phyloP scores from a whole-genome alignment of 306 rosid genomes.

The Acacia acuminata region DNA sequence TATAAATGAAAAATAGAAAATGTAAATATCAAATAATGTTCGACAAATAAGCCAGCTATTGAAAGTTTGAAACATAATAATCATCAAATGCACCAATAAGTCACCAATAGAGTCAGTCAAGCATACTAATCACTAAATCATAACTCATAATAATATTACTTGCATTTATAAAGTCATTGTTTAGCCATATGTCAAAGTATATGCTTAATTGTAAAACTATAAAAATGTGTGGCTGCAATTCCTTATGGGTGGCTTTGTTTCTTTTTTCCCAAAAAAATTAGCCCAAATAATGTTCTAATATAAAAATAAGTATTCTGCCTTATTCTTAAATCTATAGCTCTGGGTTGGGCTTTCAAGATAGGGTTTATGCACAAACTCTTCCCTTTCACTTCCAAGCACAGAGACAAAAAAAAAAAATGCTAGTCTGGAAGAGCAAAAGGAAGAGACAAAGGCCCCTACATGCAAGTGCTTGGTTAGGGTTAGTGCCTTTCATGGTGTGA shows the following conservation, averaged over 20 bases:
- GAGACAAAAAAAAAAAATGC: not conserved
- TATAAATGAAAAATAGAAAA: not conserved
- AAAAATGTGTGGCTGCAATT: not conserved
- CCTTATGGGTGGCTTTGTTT: not conserved
- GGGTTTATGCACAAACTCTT: not conserved
- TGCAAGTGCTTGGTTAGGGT: not conserved
- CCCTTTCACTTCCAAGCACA: not conserved
- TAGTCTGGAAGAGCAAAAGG: not conserved
- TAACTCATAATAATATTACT: not conserved
- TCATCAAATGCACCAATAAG: not conserved
- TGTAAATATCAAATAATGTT: not conserved
- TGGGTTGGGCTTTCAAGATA: not conserved
- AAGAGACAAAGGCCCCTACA: not conserved
- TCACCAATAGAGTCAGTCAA: not conserved
- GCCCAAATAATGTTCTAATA: not conserved
- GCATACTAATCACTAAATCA: not conserved
- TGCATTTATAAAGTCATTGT: not conserved
- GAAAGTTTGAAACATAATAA: not conserved
- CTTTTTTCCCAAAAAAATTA: not conserved
- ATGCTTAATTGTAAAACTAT: not conserved
- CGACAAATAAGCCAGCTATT: not conserved
- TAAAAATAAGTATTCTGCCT: not conserved
- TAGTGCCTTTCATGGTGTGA: not conserved
- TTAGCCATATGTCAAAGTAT: not conserved
- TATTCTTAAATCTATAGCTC: not conserved